These are phyloP conservation scores for Cutaneotrichosporon dermatis DNA, from an alignment of 1,284 basidiomycete genomes.

Conservation along the genomic window DNA sequence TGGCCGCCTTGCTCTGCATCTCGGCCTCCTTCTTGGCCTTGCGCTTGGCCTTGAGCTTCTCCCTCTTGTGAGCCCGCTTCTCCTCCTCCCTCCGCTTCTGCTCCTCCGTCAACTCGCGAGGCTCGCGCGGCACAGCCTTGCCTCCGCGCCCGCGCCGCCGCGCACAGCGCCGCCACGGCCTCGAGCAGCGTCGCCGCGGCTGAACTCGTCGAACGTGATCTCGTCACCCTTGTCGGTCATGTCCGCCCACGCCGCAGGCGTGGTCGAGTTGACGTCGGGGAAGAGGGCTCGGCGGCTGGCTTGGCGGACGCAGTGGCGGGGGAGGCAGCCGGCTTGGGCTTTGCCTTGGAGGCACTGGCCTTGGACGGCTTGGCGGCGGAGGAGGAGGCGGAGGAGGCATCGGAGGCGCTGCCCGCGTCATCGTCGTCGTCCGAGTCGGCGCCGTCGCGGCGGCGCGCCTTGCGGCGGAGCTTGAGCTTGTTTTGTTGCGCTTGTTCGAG, in stretches of 20 bases:
- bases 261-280: constrained; percentile 25
- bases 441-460: constrained; percentile 16
- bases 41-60: constrained; percentile 35
- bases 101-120: constrained; percentile 29
- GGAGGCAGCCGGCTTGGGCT: too few relatives aligned
- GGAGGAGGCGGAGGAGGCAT: not conserved
- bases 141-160: constrained; percentile 9
- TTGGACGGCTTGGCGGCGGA: not conserved
- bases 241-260: constrained; percentile 33
- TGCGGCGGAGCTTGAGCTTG: constrained; percentile 3
- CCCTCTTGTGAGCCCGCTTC: constrained; percentile 26
- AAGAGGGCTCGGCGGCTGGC: constrained; percentile 16
- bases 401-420: constrained; percentile 6
- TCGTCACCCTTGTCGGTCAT: constrained; percentile 6
- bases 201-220: constrained; percentile 31
- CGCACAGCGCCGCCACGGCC: constrained; percentile 3
- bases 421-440: constrained; percentile 12
- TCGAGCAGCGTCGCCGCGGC: constrained; percentile 11
- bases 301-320: too few relatives aligned
- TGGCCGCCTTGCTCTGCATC: constrained; percentile 6
- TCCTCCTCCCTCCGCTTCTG: constrained; percentile 27
- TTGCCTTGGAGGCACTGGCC: too few relatives aligned
- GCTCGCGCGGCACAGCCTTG: constrained; percentile 17
- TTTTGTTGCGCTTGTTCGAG: not conserved
- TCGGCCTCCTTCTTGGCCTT: constrained; percentile 27